phyloP scores from a whole-genome alignment of 305 asterid species.

The Fraxinus sp. region DNA sequence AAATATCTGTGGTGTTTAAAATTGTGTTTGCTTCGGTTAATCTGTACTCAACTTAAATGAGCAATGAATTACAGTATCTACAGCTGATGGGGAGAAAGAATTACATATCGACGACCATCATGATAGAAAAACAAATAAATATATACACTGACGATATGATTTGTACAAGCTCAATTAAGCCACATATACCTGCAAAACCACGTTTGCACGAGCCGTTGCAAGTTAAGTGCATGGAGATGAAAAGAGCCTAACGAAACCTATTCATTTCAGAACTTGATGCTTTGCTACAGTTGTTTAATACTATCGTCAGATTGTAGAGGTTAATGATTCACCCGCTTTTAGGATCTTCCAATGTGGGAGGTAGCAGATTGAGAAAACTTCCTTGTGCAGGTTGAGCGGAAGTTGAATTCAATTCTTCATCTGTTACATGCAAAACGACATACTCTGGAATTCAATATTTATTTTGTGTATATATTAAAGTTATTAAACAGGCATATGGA shows the following conservation, averaged over 20 bases:
- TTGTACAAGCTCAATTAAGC: slow-evolving; percentile 47
- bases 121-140: slow-evolving; percentile 28
- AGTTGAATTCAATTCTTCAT: slow-evolving; percentile 65
- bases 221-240: slow-evolving; percentile 34
- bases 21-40: background rate
- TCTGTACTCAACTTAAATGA: slow-evolving; percentile 24
- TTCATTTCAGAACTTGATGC: slow-evolving; percentile 27
- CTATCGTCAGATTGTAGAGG: slow-evolving; percentile 43
- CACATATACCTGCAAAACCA: slow-evolving; percentile 31
- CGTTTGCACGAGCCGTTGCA: slow-evolving; percentile 47
- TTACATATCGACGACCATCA: slow-evolving; percentile 47
- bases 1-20: background rate
- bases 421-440: slow-evolving; percentile 37
- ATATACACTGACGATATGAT: slow-evolving; percentile 54
- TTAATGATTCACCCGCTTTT: slow-evolving; percentile 42
- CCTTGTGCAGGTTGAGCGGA: slow-evolving; percentile 66
- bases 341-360: slow-evolving; percentile 56
- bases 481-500: background rate
- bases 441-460: background rate
- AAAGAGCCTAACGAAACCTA: slow-evolving; percentile 34
- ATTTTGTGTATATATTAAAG: background rate
- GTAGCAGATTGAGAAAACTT: slow-evolving; percentile 68
- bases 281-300: slow-evolving; percentile 32
- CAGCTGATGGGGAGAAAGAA: slow-evolving; percentile 34
- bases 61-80: slow-evolving; percentile 42